Evolutionary conservation across 2,329 filamentous ascomycete species (phyloP).

Genomic region (Ophiocordyceps camponoti-leonardi): DNA sequence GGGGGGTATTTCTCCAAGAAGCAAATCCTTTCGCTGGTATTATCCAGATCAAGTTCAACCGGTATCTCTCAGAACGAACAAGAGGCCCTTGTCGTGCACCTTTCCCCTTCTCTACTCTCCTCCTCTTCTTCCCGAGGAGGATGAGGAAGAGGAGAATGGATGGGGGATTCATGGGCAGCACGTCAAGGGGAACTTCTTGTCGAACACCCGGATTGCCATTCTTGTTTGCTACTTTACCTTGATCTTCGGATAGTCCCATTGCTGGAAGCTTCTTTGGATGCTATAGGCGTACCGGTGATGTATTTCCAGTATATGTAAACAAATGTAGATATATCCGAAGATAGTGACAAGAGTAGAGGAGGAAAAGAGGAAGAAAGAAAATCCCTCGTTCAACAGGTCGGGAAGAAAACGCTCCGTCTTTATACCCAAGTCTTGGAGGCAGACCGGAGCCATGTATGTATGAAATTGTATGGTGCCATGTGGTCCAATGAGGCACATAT

Average conservation of each 20-base stretch:
- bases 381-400: neutral
- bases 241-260: conserved; percentile 19
- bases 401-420: too few relatives aligned
- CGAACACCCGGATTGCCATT: conserved; percentile 29
- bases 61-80: conserved; percentile 56
- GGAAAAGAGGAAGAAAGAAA: neutral
- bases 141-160: neutral
- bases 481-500: too few relatives aligned
- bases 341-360: neutral
- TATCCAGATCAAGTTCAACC: conserved; percentile 76
- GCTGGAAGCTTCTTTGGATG: conserved; percentile 12
- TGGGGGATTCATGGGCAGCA: neutral
- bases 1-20: conserved; percentile 36
- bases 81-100: conserved; percentile 6
- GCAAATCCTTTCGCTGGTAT: conserved; percentile 81
- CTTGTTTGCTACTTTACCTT: conserved; percentile 25
- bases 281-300: conserved; percentile 4
- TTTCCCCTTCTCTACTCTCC: neutral
- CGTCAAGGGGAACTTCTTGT: conserved; percentile 4
- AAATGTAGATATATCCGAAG: too few relatives aligned
- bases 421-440: too few relatives aligned
- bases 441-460: too few relatives aligned
- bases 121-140: neutral
- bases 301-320: too few relatives aligned
- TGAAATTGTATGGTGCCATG: too few relatives aligned